These are phyloP conservation scores for Kazachstania kunashirensis DNA, from an alignment of 805 yeast genomes.

Conservation along the genomic window DNA sequence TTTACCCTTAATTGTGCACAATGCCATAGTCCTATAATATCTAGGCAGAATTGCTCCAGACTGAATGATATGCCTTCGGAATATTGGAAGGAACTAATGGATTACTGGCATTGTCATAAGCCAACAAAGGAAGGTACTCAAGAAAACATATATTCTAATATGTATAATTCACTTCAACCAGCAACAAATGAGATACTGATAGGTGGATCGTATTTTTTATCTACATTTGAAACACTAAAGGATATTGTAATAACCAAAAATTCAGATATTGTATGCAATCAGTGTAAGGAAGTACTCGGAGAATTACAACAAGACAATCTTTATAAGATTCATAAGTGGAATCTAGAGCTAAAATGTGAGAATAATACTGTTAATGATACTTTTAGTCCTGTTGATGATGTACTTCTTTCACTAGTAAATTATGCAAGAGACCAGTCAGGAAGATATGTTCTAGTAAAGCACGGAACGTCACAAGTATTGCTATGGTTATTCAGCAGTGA, in stretches of 20 bases:
- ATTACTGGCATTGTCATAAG: conserved; percentile 94
- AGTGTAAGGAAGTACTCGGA: conserved; percentile 18
- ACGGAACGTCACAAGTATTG: conserved; percentile 4
- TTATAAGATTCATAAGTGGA: conserved; percentile 24
- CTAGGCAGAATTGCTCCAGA: conserved; percentile 10
- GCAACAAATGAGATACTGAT: conserved; percentile 18
- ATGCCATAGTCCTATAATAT: conserved; percentile 10
- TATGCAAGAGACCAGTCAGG: conserved; percentile 17
- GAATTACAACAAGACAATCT: conserved; percentile 11
- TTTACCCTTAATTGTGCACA: conserved; percentile 12
- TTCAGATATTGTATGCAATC: conserved; percentile 9
- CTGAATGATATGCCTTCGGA: conserved; percentile 74
- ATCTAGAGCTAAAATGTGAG: conserved; percentile 7
- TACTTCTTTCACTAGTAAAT: conserved; percentile 17
- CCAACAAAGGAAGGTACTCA: conserved; percentile 34
- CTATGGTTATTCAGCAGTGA: conserved; percentile 26
- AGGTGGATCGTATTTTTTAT: conserved; percentile 19
- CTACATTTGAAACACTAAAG: conserved; percentile 9
- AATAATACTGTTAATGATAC: background rate
- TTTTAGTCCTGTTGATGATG: conserved; percentile 17
- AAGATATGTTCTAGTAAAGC: conserved; percentile 15
- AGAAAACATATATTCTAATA: conserved; percentile 8
- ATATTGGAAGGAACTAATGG: conserved; percentile 91
- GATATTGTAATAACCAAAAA: background rate
- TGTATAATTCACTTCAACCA: conserved; percentile 20